Evolutionary conservation across 2,329 filamentous ascomycete genomes (phyloP), one percentile per base, ranked within the genome.

Genomic region (Ophiostoma fasciatum): DNA sequence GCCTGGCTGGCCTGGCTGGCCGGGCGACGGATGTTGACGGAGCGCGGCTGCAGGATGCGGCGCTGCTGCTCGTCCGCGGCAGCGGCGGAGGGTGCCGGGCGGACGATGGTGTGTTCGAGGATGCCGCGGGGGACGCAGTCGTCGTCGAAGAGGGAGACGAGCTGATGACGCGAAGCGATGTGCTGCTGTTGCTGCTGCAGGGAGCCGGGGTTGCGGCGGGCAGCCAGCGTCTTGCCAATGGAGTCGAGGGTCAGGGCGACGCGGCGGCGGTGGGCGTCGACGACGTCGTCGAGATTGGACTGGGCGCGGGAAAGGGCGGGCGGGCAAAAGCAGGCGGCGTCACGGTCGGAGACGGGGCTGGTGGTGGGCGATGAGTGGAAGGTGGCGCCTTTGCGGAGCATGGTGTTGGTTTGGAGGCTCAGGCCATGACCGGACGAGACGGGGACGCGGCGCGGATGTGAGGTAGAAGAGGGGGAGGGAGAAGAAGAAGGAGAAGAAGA

Each of bases 331-430:
- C n/a, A 68, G 38, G 52, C 45, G 19, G 46, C 40, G 31, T 35
- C 42, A 34, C 23, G n/a, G 42, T 33, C 47, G 46, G 57, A 52
- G 33, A 54, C 51, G 41, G 61, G 54, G 49, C 55, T 56, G 33
- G 53, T 51, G 41, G 12, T 28, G 5, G 14, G 5, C 10, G 65
- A 64, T 54, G 68, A 68, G 48, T 72, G 67, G 48, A 74, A 74
- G 48, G 80, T 83, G 37, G 78, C 74, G 50, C 75, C 75, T 62
- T 83, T 84, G 54, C 64, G 69, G 56, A 84, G 67, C 55, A 63
- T 59, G 55, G 68, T 60, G 56, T 63, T 69, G 48, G 63, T 68
- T 55, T 68, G 68, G 59, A 68, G 55, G 43, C 52, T 56, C 47
- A 67, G 50, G 47, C 51, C 58, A 53, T 57, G 50, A 50, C 51